phyloP scores from a whole-genome alignment of 2,329 filamentous ascomycete genomes.

The Cladophialophora psammophila region DNA sequence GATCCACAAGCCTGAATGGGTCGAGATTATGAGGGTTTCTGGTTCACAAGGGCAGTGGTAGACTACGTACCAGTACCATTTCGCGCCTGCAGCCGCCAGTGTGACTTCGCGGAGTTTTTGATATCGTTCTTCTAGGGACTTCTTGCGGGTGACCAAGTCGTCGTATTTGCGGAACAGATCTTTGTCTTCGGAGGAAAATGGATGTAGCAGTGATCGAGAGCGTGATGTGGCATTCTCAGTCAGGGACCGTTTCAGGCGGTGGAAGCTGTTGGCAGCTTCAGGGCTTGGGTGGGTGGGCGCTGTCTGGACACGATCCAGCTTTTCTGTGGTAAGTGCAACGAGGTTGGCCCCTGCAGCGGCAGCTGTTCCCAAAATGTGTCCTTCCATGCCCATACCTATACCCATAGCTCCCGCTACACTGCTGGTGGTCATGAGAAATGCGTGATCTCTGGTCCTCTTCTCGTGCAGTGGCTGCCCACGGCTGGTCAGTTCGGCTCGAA shows the following conservation, averaged over 20 bases:
- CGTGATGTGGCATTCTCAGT: slow-evolving; percentile 12
- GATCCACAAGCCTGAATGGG: slow-evolving; percentile 14
- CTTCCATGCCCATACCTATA: slow-evolving; percentile 13
- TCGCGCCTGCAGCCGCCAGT: slow-evolving; percentile 14
- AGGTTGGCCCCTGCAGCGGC: slow-evolving; percentile 10
- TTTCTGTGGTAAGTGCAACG: neutral
- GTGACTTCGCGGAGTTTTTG: slow-evolving; percentile 10
- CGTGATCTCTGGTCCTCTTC: slow-evolving; percentile 17
- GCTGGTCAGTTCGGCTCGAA: slow-evolving; percentile 14
- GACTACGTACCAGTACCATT: slow-evolving; percentile 26
- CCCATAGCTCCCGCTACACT: slow-evolving; percentile 18
- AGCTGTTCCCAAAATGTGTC: slow-evolving; percentile 8
- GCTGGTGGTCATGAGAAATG: slow-evolving; percentile 11
- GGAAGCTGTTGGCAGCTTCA: slow-evolving; percentile 2
- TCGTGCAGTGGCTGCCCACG: slow-evolving; percentile 17
- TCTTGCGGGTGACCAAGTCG: slow-evolving; percentile 11
- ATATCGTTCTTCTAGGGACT: slow-evolving; percentile 13
- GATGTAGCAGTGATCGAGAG: slow-evolving; percentile 9
- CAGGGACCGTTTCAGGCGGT: slow-evolving; percentile 15
- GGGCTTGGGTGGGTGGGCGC: neutral
- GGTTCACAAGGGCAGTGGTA: slow-evolving; percentile 14
- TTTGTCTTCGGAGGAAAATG: slow-evolving; percentile 13
- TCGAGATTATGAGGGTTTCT: slow-evolving; percentile 10
- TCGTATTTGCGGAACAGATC: slow-evolving; percentile 16
- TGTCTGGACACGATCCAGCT: slow-evolving; percentile 18